Conservation (phyloP, 306 rosid species). For the Benincasa hispida region DNA sequence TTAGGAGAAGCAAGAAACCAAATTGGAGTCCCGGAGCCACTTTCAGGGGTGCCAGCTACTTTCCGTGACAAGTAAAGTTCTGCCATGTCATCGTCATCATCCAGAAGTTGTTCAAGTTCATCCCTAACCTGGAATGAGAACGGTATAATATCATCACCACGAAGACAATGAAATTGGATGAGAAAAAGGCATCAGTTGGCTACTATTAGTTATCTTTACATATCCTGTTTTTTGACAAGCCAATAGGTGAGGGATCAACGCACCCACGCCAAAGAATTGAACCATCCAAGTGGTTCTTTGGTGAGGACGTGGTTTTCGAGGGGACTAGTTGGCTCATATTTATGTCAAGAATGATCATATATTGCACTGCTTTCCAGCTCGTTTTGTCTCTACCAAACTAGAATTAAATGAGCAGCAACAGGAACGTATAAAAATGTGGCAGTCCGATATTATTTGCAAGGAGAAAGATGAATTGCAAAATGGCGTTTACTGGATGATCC, state of each 20-base stretch:
- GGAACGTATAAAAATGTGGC: background rate
- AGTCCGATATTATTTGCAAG: background rate
- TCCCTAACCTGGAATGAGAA: conserved; percentile 50
- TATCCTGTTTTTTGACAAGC: background rate
- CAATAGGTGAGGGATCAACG: background rate
- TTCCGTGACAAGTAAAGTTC: conserved; percentile 93
- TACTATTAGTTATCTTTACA: background rate
- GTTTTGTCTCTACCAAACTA: background rate
- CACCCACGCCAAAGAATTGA: background rate
- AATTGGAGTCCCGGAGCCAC: conserved; percentile 45
- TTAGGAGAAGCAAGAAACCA: conserved; percentile 48
- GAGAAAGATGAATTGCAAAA: background rate
- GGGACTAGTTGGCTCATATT: background rate
- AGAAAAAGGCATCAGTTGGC: background rate
- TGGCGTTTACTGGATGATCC: background rate
- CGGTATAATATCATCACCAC: background rate
- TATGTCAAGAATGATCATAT: background rate
- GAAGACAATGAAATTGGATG: background rate
- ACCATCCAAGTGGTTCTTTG: background rate
- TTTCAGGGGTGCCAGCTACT: conserved; percentile 55
- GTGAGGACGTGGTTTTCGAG: background rate
- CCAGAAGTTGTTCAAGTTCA: conserved; percentile 89
- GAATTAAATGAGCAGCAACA: background rate
- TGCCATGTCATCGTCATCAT: conserved; percentile 94
- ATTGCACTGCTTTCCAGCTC: background rate